Evolutionary conservation across 1,284 basidiomycete genomes (phyloP).

Genomic region (Apiotrichum sp.): DNA sequence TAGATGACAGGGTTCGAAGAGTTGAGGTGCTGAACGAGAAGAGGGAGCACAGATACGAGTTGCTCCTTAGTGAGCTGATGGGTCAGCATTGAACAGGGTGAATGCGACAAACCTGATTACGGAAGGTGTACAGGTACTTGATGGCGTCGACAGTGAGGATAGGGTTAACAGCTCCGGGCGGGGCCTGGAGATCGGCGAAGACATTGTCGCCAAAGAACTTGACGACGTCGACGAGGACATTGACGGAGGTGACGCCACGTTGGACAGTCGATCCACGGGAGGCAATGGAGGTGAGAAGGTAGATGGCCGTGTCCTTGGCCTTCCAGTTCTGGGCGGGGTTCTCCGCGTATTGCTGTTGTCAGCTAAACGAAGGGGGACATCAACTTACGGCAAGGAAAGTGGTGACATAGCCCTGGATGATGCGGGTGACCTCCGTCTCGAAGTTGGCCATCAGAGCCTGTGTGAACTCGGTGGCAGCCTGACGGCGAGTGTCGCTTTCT

Average conservation of each 20-base stretch:
- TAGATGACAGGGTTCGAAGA: constrained; percentile 77
- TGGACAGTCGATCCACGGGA: constrained; percentile 74
- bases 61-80: constrained; percentile 85
- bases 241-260: constrained; percentile 90
- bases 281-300: constrained; percentile 84
- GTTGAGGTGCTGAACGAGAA: constrained; percentile 76
- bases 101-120: constrained; percentile 66
- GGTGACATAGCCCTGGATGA: constrained; percentile 76
- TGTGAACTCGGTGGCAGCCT: constrained; percentile 88
- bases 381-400: constrained; percentile 61
- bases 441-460: constrained; percentile 76
- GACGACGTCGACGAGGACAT: constrained; percentile 86
- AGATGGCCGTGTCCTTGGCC: constrained; percentile 90
- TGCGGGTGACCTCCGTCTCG: constrained; percentile 74
- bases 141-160: constrained; percentile 96
- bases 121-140: constrained; percentile 86
- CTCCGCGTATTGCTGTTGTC: constrained; percentile 49
- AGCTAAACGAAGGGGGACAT: neutral
- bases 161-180: constrained; percentile 64
- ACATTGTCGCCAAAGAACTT: constrained; percentile 93
- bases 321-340: constrained; percentile 75
- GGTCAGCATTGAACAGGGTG: neutral
- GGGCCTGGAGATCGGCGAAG: constrained; percentile 76
- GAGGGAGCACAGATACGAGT: constrained; percentile 80
- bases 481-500: constrained; percentile 68